Evolutionary conservation across 2,329 filamentous ascomycete species (phyloP).

Genomic region (Exophiala spinifera): DNA sequence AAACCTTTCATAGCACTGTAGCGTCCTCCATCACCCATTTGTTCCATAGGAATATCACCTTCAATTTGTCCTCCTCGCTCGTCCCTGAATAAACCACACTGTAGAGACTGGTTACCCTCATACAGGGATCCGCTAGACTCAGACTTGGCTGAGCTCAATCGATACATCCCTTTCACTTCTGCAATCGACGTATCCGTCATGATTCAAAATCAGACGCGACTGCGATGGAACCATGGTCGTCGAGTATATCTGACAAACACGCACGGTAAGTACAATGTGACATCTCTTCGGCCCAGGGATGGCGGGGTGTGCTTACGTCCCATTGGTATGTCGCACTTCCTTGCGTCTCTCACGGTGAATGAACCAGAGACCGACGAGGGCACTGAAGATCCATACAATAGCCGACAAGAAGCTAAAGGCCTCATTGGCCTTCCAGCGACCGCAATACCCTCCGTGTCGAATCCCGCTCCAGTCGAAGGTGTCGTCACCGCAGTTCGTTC

Average conservation of each 20-base stretch:
- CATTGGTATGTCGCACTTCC: constrained; percentile 1
- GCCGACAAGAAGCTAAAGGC: constrained; percentile 71
- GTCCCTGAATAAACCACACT: too few species aligned
- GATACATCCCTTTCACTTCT: neutral
- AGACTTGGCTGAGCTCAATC: neutral
- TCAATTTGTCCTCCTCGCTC: too few species aligned
- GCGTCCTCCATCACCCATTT: too few species aligned
- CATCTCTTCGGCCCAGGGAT: too few species aligned
- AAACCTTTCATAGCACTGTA: too few species aligned
- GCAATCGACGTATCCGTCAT: too few species aligned
- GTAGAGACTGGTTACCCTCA: too few species aligned
- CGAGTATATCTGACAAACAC: constrained; percentile 6
- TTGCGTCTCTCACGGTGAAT: constrained; percentile 24
- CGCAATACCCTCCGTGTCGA: constrained; percentile 52
- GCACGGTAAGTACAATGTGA: constrained; percentile 4
- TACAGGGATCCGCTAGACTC: too few species aligned
- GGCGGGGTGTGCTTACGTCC: constrained; percentile 20
- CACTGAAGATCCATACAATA: constrained; percentile 66
- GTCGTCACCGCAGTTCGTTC: constrained; percentile 32
- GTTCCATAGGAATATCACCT: too few species aligned
- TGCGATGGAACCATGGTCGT: constrained; percentile 18
- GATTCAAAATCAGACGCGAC: constrained; percentile 7
- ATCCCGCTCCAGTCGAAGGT: constrained; percentile 61
- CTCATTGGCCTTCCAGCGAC: constrained; percentile 67
- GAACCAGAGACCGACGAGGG: constrained; percentile 46